Conservation (phyloP, 345 rosid species). For the Rubroshorea leprosula region DNA sequence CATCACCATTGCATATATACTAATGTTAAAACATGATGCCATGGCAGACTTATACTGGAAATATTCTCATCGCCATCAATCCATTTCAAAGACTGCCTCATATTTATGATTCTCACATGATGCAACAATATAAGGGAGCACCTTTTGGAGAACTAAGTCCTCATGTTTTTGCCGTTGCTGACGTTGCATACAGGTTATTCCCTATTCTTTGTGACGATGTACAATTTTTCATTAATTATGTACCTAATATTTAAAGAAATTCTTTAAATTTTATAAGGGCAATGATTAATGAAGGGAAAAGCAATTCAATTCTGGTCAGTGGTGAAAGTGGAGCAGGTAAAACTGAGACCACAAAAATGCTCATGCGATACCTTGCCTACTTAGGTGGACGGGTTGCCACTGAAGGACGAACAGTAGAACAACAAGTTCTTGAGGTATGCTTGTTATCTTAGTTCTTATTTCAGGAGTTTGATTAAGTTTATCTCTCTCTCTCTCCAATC, state of each 20-base stretch:
- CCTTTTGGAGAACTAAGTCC: conserved; percentile 92
- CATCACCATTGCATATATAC: not conserved
- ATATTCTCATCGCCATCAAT: conserved; percentile 80
- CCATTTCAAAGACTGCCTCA: conserved; percentile 95
- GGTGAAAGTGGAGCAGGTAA: conserved; percentile 86
- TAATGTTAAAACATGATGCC: no score
- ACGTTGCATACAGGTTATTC: conserved; percentile 74
- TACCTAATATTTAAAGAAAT: not conserved
- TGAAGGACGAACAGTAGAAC: conserved; percentile 79
- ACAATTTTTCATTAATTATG: not conserved
- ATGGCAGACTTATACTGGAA: conserved; percentile 80
- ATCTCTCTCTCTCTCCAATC: not conserved
- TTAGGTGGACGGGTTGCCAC: conserved; percentile 70
- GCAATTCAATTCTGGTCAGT: conserved; percentile 74
- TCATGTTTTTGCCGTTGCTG: conserved; percentile 91
- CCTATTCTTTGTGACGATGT: not conserved
- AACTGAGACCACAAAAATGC: conserved; percentile 83
- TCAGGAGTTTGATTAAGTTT: not conserved
- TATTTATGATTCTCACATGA: conserved; percentile 79
- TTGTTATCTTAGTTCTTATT: conserved; percentile 4
- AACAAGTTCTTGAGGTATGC: conserved; percentile 78
- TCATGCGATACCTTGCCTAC: conserved; percentile 73
- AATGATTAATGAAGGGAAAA: conserved; percentile 59
- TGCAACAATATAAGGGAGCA: conserved; percentile 93
- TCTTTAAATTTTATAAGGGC: conserved; percentile 37